phyloP scores from a whole-genome alignment of 306 rosid genomes.

The Acmispon strigosus region DNA sequence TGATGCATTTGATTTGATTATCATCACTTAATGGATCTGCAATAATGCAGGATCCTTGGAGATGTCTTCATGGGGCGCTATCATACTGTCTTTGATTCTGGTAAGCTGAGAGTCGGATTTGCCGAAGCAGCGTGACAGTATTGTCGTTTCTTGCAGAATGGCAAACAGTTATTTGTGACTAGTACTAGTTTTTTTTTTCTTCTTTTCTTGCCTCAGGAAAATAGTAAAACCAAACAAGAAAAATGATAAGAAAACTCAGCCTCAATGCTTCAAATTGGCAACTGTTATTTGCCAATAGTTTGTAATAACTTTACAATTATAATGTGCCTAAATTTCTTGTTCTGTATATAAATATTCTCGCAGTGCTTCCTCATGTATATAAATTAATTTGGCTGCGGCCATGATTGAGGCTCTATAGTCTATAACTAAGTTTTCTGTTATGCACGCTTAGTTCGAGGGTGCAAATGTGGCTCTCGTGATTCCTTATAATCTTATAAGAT shows the following conservation, averaged over 20 bases:
- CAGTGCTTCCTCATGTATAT: neutral
- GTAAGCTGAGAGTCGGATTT: slow-evolving; percentile 71
- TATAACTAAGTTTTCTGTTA: no score
- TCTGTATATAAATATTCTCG: slow-evolving; percentile 1
- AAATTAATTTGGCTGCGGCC: no score
- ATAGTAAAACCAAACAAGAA: neutral
- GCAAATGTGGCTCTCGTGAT: slow-evolving; percentile 3
- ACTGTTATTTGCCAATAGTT: neutral
- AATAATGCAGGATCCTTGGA: slow-evolving; percentile 78
- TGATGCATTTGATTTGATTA: slow-evolving; percentile 18
- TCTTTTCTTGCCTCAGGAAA: neutral
- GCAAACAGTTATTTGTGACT: neutral
- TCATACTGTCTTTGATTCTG: slow-evolving; percentile 82
- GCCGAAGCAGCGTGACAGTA: slow-evolving; percentile 67
- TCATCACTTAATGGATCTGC: neutral
- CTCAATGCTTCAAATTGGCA: neutral
- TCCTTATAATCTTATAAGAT: neutral
- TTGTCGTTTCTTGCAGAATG: neutral
- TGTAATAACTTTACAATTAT: neutral
- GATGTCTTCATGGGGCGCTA: slow-evolving; percentile 90
- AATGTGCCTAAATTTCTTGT: slow-evolving; percentile 3
- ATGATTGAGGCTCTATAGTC: no score
- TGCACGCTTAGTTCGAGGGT: slow-evolving; percentile 11
- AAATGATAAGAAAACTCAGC: neutral
- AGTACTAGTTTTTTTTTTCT: neutral